Evolutionary conservation across 2,329 filamentous ascomycete genomes (phyloP), one percentile per base, ranked within the genome.

Genomic region (Aspergillus nomiae): DNA sequence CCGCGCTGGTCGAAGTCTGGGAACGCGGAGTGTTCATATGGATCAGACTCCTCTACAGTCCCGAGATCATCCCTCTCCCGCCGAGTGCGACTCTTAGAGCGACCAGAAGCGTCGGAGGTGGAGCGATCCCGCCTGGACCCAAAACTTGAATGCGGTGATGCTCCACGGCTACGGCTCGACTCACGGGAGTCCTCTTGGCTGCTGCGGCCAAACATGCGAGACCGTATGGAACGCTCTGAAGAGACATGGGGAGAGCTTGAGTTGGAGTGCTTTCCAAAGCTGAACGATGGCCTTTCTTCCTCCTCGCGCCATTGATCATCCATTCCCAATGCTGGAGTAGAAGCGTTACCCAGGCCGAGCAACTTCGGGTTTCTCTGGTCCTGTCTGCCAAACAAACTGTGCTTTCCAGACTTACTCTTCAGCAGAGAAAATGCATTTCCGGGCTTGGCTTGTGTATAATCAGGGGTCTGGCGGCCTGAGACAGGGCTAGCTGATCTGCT

Each of bases 41-140:
- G 71, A 48, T 69, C 70, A 14, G 80, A 80, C 70, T 85, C 83
- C 3, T 77, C 74, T 73, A 85, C 80, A n/a, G 82, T 79, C 63
- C 82, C 81, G 3, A 85, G 71, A 67, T 87, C 85, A 58, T 87
- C 85, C 34, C 83, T 83, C 41, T 87, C 84, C 32, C 82, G 82
- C 51, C 81, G 77, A 50, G 78, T 77, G 48, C 83, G 82, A 70
- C 85, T 87, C 65, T 83, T 82, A 9, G 85, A 87, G 32, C 85
- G 82, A 32, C 80, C 81, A 58, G 81, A 82, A 3, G 82, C 78
- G 59, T 83, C 82, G 8, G 86, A 88, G 65, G 81, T 83, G 7
- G 86, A 86, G 56, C 86, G 83, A 64, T 85, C 82, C 57, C 85
- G 78, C 32, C 74, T 77, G 24, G 76, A 76, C 56, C 74, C 74